Evolutionary conservation across 2,329 filamentous ascomycete species (phyloP).

Genomic region (Pyricularia sp.): DNA sequence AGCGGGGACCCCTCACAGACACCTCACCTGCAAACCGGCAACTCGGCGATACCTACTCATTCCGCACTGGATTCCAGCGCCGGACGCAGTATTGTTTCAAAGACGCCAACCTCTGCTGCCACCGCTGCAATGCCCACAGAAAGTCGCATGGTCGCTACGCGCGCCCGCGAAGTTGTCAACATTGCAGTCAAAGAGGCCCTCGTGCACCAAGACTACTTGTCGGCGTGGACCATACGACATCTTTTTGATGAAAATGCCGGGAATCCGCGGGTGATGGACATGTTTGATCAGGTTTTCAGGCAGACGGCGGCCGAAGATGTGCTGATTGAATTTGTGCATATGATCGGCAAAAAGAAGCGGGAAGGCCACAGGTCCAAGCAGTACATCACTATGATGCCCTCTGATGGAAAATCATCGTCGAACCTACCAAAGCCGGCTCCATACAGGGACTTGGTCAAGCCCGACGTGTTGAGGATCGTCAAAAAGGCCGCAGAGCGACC

Average conservation of each 20-base stretch:
- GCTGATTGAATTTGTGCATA: constrained; percentile 37
- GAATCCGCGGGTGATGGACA: constrained; percentile 41
- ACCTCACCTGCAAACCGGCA: background rate
- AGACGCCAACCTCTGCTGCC: constrained; percentile 1
- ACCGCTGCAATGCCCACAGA: constrained; percentile 9
- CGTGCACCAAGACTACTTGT: constrained; percentile 46
- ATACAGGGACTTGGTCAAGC: constrained; percentile 35
- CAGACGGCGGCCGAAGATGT: constrained; percentile 46
- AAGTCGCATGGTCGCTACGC: constrained; percentile 37
- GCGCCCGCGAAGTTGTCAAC: constrained; percentile 34
- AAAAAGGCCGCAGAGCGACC: constrained; percentile 7
- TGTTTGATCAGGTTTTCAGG: constrained; percentile 49
- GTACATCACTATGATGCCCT: constrained; percentile 43
- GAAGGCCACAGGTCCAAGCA: constrained; percentile 45
- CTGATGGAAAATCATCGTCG: constrained; percentile 29
- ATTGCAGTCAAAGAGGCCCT: constrained; percentile 50
- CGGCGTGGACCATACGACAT: constrained; percentile 50
- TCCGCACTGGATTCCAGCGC: background rate
- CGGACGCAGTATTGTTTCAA: background rate
- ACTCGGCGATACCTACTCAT: background rate
- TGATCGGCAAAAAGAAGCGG: constrained; percentile 44
- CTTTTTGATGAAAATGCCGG: constrained; percentile 49
- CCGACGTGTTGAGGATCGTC: constrained; percentile 24
- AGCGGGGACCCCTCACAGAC: background rate
- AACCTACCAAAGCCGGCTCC: constrained; percentile 38